phyloP scores from a whole-genome alignment of 2,329 filamentous ascomycete species.

The Grosmannia penicillata region DNA sequence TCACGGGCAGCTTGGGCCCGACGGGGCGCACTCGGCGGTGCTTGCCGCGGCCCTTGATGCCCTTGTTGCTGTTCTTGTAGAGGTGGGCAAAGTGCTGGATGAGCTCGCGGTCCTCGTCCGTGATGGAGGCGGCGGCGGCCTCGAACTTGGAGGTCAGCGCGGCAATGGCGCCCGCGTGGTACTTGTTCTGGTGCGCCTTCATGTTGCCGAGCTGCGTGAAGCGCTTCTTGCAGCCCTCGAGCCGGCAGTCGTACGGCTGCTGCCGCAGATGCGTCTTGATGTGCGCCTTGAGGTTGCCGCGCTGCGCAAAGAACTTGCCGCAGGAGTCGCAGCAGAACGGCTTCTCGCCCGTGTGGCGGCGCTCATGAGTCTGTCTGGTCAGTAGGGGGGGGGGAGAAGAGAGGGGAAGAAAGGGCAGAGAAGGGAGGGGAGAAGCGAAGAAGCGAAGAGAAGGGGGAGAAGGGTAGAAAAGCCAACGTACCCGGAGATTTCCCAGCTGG shows the following conservation, averaged over 20 bases:
- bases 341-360: constrained; percentile 74
- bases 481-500: constrained; percentile 81
- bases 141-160: constrained; percentile 56
- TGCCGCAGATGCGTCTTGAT: constrained; percentile 62
- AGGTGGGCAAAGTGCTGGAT: constrained; percentile 68
- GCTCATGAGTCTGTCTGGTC: constrained; percentile 56
- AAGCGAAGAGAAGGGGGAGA: neutral
- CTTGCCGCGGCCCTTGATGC: constrained; percentile 90
- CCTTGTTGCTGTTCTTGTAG: constrained; percentile 98
- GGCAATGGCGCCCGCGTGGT: constrained; percentile 62
- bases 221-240: constrained; percentile 73
- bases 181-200: constrained; percentile 93
- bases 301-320: constrained; percentile 70
- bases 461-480: constrained; percentile 21
- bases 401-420: constrained; percentile 1
- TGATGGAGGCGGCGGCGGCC: constrained; percentile 34
- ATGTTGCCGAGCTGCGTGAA: constrained; percentile 88
- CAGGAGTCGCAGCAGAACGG: constrained; percentile 71
- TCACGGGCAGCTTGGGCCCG: constrained; percentile 14
- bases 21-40: constrained; percentile 47
- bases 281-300: constrained; percentile 74
- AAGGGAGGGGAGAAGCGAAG: too few relatives aligned
- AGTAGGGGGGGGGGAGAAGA: neutral
- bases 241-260: constrained; percentile 67
- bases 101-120: constrained; percentile 48